Conservation (phyloP, 1,284 basidiomycete species). For the Hortiboletus rubellus region DNA sequence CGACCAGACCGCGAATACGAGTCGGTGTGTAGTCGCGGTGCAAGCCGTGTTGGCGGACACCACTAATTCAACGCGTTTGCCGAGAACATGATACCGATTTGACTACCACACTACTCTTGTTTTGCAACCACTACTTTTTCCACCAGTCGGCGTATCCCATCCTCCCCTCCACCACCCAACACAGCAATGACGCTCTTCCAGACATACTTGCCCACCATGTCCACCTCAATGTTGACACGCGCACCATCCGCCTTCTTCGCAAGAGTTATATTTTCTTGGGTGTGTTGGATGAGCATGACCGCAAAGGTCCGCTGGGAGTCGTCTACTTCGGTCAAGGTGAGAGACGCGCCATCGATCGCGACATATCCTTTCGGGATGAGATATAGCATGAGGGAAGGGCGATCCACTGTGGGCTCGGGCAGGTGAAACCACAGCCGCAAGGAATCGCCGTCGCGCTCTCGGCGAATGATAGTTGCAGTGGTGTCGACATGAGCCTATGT, state of each 20-base stretch:
- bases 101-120: conserved; percentile 34
- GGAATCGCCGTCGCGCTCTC: conserved; percentile 82
- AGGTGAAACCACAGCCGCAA: conserved; percentile 81
- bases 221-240: conserved; percentile 93
- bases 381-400: conserved; percentile 74
- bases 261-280: conserved; percentile 87
- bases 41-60: background rate
- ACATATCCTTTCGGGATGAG: conserved; percentile 97
- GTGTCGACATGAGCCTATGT: conserved; percentile 89
- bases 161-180: conserved; percentile 59
- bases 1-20: background rate
- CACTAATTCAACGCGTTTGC: conserved; percentile 2
- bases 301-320: conserved; percentile 74
- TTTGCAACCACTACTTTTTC: conserved; percentile 69
- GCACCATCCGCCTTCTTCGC: conserved; percentile 74
- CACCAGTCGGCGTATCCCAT: conserved; percentile 59
- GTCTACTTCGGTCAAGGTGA: conserved; percentile 87
- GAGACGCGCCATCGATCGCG: conserved; percentile 91
- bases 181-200: conserved; percentile 78
- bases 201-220: conserved; percentile 90
- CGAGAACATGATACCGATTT: background rate
- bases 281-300: conserved; percentile 96
- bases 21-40: conserved; percentile 2
- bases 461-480: conserved; percentile 74
- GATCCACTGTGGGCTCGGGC: conserved; percentile 55